Evolutionary conservation across 768 basidiomycete genomes (phyloP).

Genomic region (Lactarius vividus): DNA sequence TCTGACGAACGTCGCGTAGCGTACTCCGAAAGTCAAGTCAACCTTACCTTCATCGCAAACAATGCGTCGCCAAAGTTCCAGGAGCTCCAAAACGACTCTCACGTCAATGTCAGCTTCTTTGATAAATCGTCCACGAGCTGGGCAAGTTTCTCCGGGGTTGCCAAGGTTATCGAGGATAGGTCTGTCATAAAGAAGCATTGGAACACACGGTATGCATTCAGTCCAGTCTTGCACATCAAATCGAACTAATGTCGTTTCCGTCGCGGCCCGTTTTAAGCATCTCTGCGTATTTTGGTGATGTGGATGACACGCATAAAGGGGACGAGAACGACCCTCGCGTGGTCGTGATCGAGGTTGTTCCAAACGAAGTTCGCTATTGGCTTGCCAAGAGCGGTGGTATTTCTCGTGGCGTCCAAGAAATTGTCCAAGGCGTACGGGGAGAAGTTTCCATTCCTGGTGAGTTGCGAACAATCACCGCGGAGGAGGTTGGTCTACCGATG

Average conservation of each 20-base stretch:
- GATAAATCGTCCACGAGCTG: conserved; percentile 69
- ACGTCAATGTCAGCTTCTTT: conserved; percentile 81
- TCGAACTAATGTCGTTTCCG: neutral
- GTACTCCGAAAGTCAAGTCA: conserved; percentile 46
- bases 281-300: conserved; percentile 80
- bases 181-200: conserved; percentile 64
- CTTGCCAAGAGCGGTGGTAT: conserved; percentile 58
- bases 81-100: conserved; percentile 69
- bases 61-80: conserved; percentile 70
- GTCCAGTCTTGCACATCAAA: conserved; percentile 1
- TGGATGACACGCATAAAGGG: conserved; percentile 82
- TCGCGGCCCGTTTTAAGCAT: conserved; percentile 39
- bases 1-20: conserved; percentile 35
- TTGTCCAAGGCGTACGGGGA: conserved; percentile 58
- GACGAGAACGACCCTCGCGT: conserved; percentile 76
- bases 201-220: conserved; percentile 46
- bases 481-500: conserved; percentile 52
- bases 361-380: conserved; percentile 83
- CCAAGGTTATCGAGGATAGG: conserved; percentile 60
- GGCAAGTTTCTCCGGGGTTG: conserved; percentile 77
- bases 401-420: conserved; percentile 58
- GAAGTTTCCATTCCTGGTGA: conserved; percentile 69
- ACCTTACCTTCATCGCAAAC: conserved; percentile 70
- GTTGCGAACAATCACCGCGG: conserved; percentile 65
- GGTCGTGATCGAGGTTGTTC: conserved; percentile 72